phyloP scores from a whole-genome alignment of 78 protist genomes.

The Speleostelium caveatum region DNA sequence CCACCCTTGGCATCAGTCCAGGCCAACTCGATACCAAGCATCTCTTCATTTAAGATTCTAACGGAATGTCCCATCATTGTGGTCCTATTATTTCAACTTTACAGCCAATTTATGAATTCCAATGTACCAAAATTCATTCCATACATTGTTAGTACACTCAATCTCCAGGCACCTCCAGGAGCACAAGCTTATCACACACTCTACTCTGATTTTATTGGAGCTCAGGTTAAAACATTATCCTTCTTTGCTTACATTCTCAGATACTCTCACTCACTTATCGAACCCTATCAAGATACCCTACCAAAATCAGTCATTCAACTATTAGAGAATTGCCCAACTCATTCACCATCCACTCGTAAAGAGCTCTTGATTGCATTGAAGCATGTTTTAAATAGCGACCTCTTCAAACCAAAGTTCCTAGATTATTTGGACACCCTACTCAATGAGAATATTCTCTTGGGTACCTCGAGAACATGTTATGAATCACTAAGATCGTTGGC shows the following conservation, averaged over 20 bases:
- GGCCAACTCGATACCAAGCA: conserved; percentile 12
- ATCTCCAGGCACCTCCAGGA: conserved; percentile 46
- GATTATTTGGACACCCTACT: conserved; percentile 87
- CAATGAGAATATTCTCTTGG: conserved; percentile 88
- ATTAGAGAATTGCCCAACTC: conserved; percentile 88
- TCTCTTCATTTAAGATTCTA: conserved; percentile 87
- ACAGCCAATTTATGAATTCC: conserved; percentile 46
- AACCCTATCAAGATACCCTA: conserved; percentile 74
- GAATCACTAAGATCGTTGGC: conserved; percentile 93
- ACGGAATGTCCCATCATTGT: conserved; percentile 96
- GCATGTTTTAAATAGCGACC: conserved; percentile 91
- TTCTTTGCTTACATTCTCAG: conserved; percentile 93
- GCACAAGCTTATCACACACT: conserved; percentile 3
- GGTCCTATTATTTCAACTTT: conserved; percentile 93
- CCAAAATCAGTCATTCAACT: conserved; percentile 90
- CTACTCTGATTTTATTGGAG: conserved; percentile 90
- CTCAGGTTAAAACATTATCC: conserved; percentile 95
- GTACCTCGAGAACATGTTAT: conserved; percentile 70
- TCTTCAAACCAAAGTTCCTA: conserved; percentile 88
- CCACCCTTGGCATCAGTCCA: conserved; percentile 9
- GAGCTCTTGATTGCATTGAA: conserved; percentile 92
- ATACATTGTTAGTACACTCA: conserved; percentile 81
- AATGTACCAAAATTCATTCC: conserved; percentile 85
- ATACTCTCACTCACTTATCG: conserved; percentile 66
- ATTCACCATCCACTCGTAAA: conserved; percentile 86